phyloP scores from a whole-genome alignment of 2,329 filamentous ascomycete genomes.

The Talaromyces atroroseus region DNA sequence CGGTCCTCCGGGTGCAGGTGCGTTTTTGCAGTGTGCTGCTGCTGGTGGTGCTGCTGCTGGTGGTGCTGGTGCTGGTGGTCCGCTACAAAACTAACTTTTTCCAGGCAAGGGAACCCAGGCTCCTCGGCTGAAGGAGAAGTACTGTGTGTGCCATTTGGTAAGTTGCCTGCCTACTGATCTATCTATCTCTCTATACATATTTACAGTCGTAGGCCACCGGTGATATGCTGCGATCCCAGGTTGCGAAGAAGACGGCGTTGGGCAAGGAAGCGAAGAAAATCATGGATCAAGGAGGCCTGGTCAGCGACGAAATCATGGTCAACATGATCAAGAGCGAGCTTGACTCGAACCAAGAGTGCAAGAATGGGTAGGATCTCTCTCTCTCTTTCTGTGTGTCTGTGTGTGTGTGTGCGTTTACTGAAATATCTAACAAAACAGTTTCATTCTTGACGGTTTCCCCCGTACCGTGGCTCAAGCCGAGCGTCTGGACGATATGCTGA shows the following conservation, averaged over 20 bases:
- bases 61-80: background rate
- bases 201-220: conserved; percentile 70
- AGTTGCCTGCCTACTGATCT: conserved; percentile 35
- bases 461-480: conserved; percentile 93
- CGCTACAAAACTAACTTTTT: background rate
- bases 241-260: conserved; percentile 92
- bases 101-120: conserved; percentile 98
- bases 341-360: conserved; percentile 89
- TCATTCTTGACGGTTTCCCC: conserved; percentile 98
- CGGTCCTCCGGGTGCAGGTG: conserved; percentile 95
- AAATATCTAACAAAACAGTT: conserved; percentile 47
- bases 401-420: too few species aligned
- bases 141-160: conserved; percentile 94
- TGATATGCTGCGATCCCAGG: conserved; percentile 98
- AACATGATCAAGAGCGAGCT: conserved; percentile 99
- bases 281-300: conserved; percentile 96
- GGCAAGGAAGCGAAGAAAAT: conserved; percentile 99
- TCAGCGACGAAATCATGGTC: conserved; percentile 98
- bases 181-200: background rate
- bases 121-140: conserved; percentile 96
- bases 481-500: conserved; percentile 88
- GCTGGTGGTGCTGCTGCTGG: background rate
- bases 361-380: conserved; percentile 67
- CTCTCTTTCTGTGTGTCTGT: background rate
- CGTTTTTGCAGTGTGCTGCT: conserved; percentile 14